Base-by-base conservation (phyloP, 768 basidiomycete genomes). In the Pleurotus giganteus region DNA sequence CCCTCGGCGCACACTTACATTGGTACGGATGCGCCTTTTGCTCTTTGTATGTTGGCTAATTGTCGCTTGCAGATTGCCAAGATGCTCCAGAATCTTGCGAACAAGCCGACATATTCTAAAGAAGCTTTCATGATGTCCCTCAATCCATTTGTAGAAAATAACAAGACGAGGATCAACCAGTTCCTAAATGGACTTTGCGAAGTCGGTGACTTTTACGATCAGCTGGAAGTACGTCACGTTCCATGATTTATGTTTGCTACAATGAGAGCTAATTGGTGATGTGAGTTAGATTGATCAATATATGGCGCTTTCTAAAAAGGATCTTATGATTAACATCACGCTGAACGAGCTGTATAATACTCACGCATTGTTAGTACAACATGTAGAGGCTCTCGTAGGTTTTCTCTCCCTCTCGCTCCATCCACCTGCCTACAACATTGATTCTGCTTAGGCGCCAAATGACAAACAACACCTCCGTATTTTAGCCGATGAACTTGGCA, bases 321-420 rank as follows among this genome's bases (percentile, higher is more conserved):
- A 98, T 67, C 79, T 98, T 55, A 86, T 88, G 79, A 98, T 99
- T 72, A 91, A 94, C 71, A 99, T 99, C 68, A 98, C 96, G 6
- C 75, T 98, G 71, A 99, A 99, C 68, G 96, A 99, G 79, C 66
- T 99, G 76, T 98, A 98, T 73, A 98, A 98, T 73, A 99, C 96
- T 1, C 96, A 99, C 70, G 90, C 94, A 23, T 76, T 98, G 66
- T 86, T 99, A 57, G 74, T 89, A 57, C 95, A 98, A 66, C 96
- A 99, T 67, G 85, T 98, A 62, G 95, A 98, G 67, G 86, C 86
- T 2, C 74, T 99, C 66, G 96, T 97, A 4, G 0, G 8, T 36
- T 34, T 36, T 58, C 41, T 52, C 53, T 54, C 46, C n/a, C 41
- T 53, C 37, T 32, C 3, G 2, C 19, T n/a, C 41, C 41, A 15